Percentiles rank a stretch among this genome's conserved stretches.
phyloP scores from a whole-genome alignment of 768 basidiomycete genomes.

The Rhodotorula babjevae region DNA sequence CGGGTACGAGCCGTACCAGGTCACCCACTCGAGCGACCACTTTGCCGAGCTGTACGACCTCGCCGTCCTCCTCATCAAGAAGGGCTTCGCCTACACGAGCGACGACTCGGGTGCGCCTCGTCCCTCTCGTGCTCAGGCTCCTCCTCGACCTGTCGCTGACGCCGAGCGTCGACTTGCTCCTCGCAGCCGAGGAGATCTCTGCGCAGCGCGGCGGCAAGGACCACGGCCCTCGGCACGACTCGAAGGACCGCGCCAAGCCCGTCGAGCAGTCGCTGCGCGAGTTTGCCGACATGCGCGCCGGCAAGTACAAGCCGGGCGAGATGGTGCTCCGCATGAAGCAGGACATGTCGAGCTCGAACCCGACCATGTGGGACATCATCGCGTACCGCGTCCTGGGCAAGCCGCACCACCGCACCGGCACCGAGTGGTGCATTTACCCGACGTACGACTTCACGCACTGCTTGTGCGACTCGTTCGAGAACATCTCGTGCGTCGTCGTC shows the following conservation, averaged over 20 bases:
- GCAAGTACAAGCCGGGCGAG: conserved; percentile 83
- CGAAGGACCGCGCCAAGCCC: conserved; percentile 78
- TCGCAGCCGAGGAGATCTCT: conserved; percentile 83
- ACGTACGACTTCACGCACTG: conserved; percentile 99
- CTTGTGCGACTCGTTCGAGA: conserved; percentile 95
- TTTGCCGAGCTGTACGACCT: conserved; percentile 80
- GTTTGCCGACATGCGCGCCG: conserved; percentile 87
- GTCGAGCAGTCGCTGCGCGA: conserved; percentile 79
- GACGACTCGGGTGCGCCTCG: conserved; percentile 73
- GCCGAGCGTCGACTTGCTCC: not conserved
- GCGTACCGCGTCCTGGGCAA: conserved; percentile 89
- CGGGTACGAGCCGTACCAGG: conserved; percentile 95
- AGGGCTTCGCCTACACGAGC: conserved; percentile 91
- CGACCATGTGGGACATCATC: conserved; percentile 99
- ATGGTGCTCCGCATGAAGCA: conserved; percentile 96
- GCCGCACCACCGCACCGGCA: conserved; percentile 85
- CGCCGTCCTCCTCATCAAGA: conserved; percentile 78
- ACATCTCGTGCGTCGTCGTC: conserved; percentile 97
- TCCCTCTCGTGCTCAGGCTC: not conserved
- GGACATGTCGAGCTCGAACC: conserved; percentile 77
- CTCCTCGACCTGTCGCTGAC: not conserved
- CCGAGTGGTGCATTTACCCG: conserved; percentile 95
- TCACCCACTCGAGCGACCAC: conserved; percentile 98
- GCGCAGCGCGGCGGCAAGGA: conserved; percentile 77
- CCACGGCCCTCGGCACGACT: conserved; percentile 71